Conservation (phyloP, 192 early-diverging fungal genomes). For the Coemansia sp. region DNA sequence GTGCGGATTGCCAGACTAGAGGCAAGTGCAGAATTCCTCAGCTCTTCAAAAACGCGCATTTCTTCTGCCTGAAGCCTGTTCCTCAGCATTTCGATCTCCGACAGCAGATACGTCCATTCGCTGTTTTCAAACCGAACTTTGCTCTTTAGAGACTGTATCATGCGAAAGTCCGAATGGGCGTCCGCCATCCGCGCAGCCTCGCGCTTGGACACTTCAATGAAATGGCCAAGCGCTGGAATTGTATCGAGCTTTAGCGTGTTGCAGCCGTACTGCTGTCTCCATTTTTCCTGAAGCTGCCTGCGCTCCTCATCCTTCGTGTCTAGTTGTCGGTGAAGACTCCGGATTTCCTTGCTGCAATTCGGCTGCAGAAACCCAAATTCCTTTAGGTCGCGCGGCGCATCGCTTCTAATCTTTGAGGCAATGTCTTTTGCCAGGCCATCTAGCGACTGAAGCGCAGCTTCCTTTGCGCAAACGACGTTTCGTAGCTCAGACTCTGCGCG, state of each 20-base stretch:
- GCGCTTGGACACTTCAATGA: slow-evolving; percentile 58
- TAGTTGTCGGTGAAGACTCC: slow-evolving; percentile 44
- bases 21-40: slow-evolving; percentile 51
- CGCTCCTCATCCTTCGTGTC: slow-evolving; percentile 48
- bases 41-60: slow-evolving; percentile 55
- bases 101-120: slow-evolving; percentile 62
- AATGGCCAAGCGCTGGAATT: slow-evolving; percentile 46
- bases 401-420: slow-evolving; percentile 48
- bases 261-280: slow-evolving; percentile 34
- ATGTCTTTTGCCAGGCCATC: slow-evolving; percentile 44
- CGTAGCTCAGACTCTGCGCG: slow-evolving; percentile 2
- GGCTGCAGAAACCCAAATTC: slow-evolving; percentile 58
- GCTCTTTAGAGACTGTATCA: slow-evolving; percentile 56
- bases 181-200: slow-evolving; percentile 42
- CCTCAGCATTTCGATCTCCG: slow-evolving; percentile 54
- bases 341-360: slow-evolving; percentile 43
- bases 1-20: slow-evolving; percentile 59
- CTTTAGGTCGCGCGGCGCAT: slow-evolving; percentile 45
- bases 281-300: slow-evolving; percentile 33
- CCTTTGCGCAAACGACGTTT: slow-evolving; percentile 25
- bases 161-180: slow-evolving; percentile 23
- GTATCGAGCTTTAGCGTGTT: slow-evolving; percentile 48
- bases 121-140: slow-evolving; percentile 59
- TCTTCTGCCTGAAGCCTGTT: slow-evolving; percentile 56
- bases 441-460: slow-evolving; percentile 49